A percentile compares a stretch with the other conserved stretches of the same genome.
phyloP scores from a whole-genome alignment of 805 yeast species.

The Pichia pseudocactophila region DNA sequence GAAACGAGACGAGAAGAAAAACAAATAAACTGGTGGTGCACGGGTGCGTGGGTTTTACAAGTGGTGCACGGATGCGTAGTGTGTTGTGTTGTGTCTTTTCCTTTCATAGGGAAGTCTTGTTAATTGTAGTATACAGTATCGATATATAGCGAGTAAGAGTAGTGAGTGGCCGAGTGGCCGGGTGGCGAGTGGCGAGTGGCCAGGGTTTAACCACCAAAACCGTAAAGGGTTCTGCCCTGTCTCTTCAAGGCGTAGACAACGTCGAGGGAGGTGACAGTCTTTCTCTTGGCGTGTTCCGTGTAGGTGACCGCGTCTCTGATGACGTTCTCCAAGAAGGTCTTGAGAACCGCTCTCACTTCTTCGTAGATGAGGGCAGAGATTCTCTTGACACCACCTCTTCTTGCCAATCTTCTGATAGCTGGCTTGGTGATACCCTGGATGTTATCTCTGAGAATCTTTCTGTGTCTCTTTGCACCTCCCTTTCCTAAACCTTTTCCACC shows the following conservation, averaged over 20 bases:
- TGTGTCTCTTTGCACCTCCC: conserved; percentile 99
- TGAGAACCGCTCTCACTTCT: conserved; percentile 95
- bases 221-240: conserved; percentile 99
- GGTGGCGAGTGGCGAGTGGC: too few species aligned
- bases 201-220: conserved; percentile 99
- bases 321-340: conserved; percentile 92
- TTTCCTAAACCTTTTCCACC: conserved; percentile 99
- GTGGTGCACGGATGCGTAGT: too few species aligned
- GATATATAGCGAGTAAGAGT: too few species aligned
- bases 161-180: too few species aligned
- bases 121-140: too few species aligned
- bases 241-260: conserved; percentile 99
- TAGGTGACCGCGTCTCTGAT: conserved; percentile 99
- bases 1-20: too few species aligned
- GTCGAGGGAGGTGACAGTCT: conserved; percentile 97
- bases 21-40: too few species aligned
- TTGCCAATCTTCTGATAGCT: conserved; percentile 99
- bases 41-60: too few species aligned
- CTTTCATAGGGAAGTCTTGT: too few species aligned
- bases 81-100: too few species aligned
- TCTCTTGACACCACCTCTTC: conserved; percentile 99
- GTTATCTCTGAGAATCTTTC: conserved; percentile 98
- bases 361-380: conserved; percentile 97
- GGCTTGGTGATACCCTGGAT: conserved; percentile 99
- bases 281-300: conserved; percentile 99